phyloP scores from a whole-genome alignment of 371 early-diverging fungal species.

The Mortierella sp. region DNA sequence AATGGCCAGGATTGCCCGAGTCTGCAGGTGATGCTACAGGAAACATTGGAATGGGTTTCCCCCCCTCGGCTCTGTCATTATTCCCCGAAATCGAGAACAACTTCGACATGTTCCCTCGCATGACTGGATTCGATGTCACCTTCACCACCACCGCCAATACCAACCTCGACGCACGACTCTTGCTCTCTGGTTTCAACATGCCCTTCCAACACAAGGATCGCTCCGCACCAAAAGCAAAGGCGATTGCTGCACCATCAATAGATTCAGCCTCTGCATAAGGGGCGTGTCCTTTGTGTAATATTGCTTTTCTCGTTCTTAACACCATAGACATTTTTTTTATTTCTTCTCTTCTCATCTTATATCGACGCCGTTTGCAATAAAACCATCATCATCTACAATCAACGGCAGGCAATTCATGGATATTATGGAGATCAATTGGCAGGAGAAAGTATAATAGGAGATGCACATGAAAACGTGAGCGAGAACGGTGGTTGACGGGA shows the following conservation, averaged over 20 bases:
- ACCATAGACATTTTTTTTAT: constrained; percentile 11
- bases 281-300: neutral
- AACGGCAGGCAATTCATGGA: neutral
- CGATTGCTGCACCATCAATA: constrained; percentile 30
- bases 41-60: constrained; percentile 89
- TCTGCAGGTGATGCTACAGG: constrained; percentile 89
- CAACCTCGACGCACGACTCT: constrained; percentile 84
- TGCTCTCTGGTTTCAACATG: constrained; percentile 92
- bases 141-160: constrained; percentile 88
- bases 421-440: neutral
- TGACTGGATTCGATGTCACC: constrained; percentile 90
- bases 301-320: neutral
- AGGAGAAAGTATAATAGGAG: neutral
- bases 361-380: neutral
- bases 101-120: constrained; percentile 91
- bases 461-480: neutral
- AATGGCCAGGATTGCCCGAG: constrained; percentile 88
- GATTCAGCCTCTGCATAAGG: constrained; percentile 25
- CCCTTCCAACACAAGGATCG: constrained; percentile 76
- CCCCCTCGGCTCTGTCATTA: constrained; percentile 85
- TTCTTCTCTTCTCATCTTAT: neutral
- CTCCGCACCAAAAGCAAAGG: constrained; percentile 44
- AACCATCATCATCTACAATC: neutral
- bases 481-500: neutral
- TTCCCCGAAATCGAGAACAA: constrained; percentile 97